Evolutionary conservation across 495 filamentous ascomycete species (phyloP).

Genomic region (Penicillium dipodomyicola): DNA sequence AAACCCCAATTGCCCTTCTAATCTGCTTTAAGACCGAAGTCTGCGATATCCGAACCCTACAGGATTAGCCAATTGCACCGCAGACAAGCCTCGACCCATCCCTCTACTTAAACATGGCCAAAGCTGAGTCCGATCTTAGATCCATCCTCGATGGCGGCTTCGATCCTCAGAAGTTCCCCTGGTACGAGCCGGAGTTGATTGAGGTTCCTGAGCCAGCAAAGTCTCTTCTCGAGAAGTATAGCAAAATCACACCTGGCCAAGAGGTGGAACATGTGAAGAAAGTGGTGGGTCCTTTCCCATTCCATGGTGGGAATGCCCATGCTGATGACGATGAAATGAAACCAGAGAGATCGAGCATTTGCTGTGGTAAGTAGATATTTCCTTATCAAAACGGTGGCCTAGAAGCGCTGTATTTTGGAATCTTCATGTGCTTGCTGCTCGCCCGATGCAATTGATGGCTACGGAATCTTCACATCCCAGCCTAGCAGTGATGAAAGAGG

Average conservation of each 20-base stretch:
- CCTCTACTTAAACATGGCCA: conserved; percentile 14
- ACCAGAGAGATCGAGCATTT: conserved; percentile 22
- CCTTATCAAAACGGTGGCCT: neutral
- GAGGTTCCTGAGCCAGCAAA: conserved; percentile 25
- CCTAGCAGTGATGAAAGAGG: neutral
- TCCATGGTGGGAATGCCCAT: neutral
- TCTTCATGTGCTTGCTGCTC: no score
- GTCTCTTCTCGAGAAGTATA: conserved; percentile 47
- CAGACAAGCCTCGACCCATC: neutral
- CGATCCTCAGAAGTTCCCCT: conserved; percentile 15
- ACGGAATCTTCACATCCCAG: neutral
- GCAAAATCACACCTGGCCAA: conserved; percentile 41
- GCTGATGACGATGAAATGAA: neutral
- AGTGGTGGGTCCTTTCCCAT: conserved; percentile 36
- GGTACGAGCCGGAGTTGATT: conserved; percentile 20
- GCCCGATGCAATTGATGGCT: neutral
- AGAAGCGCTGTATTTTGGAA: neutral
- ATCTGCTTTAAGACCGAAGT: neutral
- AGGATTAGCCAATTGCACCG: neutral
- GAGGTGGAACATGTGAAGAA: conserved; percentile 47
- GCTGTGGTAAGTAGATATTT: conserved; percentile 18
- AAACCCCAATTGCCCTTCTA: neutral
- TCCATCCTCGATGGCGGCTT: conserved; percentile 15
- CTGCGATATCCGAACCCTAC: neutral
- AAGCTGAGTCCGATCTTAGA: conserved; percentile 15